Percentiles rank a stretch among this genome's conserved stretches.
Conservation (phyloP, 78 protist species). For the Abeoforma whisleri region DNA sequence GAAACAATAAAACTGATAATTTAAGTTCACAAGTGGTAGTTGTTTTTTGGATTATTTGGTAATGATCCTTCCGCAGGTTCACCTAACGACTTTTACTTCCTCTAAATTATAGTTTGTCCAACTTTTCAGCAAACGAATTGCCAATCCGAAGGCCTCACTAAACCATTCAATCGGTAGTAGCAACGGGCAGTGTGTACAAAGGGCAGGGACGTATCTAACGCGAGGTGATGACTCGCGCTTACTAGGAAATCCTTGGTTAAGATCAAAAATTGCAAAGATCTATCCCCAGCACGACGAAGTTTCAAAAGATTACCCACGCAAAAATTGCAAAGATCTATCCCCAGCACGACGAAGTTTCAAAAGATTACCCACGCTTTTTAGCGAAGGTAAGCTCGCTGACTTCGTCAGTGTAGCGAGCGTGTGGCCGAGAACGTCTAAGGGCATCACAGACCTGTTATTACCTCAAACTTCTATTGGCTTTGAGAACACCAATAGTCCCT, state of each 20-base stretch:
- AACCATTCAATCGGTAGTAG: conserved; percentile 80
- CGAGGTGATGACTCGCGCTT: conserved; percentile 71
- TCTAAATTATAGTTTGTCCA: conserved; percentile 66
- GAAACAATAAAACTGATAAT: no score
- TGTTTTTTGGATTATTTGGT: not conserved
- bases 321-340: conserved; percentile 74
- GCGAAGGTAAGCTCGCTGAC: conserved; percentile 53
- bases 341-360: conserved; percentile 55
- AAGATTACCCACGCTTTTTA: conserved; percentile 62
- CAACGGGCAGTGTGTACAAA: conserved; percentile 90
- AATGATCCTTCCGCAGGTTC: conserved; percentile 82
- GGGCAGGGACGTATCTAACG: conserved; percentile 83
- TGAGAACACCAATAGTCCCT: conserved; percentile 56
- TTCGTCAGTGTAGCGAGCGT: conserved; percentile 78
- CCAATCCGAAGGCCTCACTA: conserved; percentile 70
- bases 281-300: conserved; percentile 60
- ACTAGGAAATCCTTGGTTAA: conserved; percentile 80
- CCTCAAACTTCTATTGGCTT: conserved; percentile 58
- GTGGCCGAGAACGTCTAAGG: conserved; percentile 85
- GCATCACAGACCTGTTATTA: conserved; percentile 84
- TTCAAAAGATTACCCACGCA: conserved; percentile 57
- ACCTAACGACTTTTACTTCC: conserved; percentile 77
- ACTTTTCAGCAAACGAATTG: not conserved
- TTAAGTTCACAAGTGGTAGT: not conserved
- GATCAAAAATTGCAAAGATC: conserved; percentile 72